Base-by-base conservation (phyloP, 2,329 filamentous ascomycete species). In the Alternaria postmessia region DNA sequence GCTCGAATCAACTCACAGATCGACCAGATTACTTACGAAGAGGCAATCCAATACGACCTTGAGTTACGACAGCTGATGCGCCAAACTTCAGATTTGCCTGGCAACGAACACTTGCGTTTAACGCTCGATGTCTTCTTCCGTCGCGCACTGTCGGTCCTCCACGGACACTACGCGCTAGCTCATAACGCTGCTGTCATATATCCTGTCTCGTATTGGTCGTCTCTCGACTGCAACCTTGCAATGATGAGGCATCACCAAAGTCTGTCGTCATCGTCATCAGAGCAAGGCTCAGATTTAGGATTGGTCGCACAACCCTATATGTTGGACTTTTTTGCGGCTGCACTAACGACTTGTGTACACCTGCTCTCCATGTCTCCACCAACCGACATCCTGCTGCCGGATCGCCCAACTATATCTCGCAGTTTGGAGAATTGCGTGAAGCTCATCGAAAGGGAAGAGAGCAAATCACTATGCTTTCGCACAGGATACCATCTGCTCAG, bases 301-400 rank as follows among this genome's bases (percentile, higher is more conserved):
- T 43, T 70, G 5, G 43, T 72, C 32, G 53, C 55, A 26, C 59
- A 65, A 7, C 64, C 61, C n/a, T 71, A 69, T n/a, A 65, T 70
- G 64, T 18, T 69, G 38, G 68, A 70, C 39, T 71, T 72, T 18
- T 62, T 70, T 18, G 55, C 66, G 22, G 61, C 66, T 20, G 64
- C 64, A 22, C 26, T 72, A 5, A 70, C 64, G 1, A 58, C 61
- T 2, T 67, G 67, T 26, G 63, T 71, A 34, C 59, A 71, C 39
- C 44, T 71, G 1, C 49, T 47, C 26, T 18, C n/a, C 26, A 7
- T 9, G 43, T 9, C 18, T 7, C 26, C 26, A 2, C 43, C 43
- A 11, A 11, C 28, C 20, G 28, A 34, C 11, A 32, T 3, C n/a
- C 7, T 28, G n/a, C 7, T 39, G 6, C 36, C 36, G 4, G n/a